These are phyloP conservation scores for Sungouiella blattae DNA, from an alignment of 805 yeast species.

Conservation along the genomic window DNA sequence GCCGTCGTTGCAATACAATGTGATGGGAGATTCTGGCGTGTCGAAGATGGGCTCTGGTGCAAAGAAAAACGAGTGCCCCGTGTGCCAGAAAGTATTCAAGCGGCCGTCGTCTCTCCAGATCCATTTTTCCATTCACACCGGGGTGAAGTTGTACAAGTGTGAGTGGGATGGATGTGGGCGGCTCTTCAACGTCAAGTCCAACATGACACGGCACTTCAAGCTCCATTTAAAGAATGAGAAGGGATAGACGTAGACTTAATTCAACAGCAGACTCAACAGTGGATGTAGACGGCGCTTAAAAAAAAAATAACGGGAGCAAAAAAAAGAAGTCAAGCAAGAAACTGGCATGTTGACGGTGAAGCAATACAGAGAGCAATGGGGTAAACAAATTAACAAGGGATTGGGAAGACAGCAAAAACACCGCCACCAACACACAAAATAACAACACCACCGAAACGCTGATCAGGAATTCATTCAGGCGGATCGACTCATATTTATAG, in stretches of 20 bases:
- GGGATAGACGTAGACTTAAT: neutral
- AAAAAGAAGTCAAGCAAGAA: neutral
- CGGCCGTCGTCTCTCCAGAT: slow-evolving; percentile 81
- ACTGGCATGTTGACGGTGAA: too few relatives aligned
- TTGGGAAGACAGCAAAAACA: neutral
- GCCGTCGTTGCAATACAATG: too few relatives aligned
- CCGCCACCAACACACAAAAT: neutral
- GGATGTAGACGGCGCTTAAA: neutral
- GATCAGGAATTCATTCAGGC: too few relatives aligned
- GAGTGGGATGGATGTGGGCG: slow-evolving; percentile 63
- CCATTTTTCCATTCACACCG: slow-evolving; percentile 69
- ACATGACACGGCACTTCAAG: slow-evolving; percentile 75
- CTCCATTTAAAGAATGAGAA: slow-evolving; percentile 45
- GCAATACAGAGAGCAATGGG: too few relatives aligned
- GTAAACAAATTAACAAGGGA: too few relatives aligned
- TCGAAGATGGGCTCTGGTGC: neutral
- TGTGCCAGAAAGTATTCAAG: slow-evolving; percentile 74
- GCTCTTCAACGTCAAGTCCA: slow-evolving; percentile 70
- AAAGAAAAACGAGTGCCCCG: slow-evolving; percentile 27
- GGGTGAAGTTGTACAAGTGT: slow-evolving; percentile 34
- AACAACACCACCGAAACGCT: too few relatives aligned
- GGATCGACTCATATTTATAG: too few relatives aligned
- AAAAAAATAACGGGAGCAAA: neutral
- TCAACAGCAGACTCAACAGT: neutral
- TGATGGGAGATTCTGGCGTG: too few relatives aligned